These are phyloP conservation scores for Clonostachys rosea DNA, from an alignment of 2,329 filamentous ascomycete species.

Conservation along the genomic window DNA sequence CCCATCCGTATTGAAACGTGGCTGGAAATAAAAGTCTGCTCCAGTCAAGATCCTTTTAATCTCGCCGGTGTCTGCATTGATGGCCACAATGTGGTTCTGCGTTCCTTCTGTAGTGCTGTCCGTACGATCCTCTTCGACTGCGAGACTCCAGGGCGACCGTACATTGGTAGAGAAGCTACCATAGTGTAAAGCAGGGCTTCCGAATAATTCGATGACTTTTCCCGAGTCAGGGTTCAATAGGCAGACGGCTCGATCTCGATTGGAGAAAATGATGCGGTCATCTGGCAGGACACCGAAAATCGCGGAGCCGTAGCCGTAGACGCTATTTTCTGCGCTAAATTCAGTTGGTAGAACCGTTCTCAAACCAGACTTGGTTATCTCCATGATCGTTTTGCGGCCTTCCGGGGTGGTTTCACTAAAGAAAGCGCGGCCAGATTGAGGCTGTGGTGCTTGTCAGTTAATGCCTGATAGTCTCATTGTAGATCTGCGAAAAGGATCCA, in stretches of 20 bases:
- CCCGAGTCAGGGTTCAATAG: slow-evolving; percentile 30
- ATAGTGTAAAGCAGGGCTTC: slow-evolving; percentile 29
- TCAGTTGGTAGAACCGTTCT: slow-evolving; percentile 35
- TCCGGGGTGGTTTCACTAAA: slow-evolving; percentile 29
- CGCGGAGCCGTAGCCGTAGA: slow-evolving; percentile 50
- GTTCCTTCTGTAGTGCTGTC: slow-evolving; percentile 21
- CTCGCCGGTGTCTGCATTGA: slow-evolving; percentile 32
- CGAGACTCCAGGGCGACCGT: slow-evolving; percentile 34
- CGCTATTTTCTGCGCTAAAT: slow-evolving; percentile 35
- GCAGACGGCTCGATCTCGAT: slow-evolving; percentile 34
- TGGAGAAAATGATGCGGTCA: slow-evolving; percentile 39
- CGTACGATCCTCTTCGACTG: slow-evolving; percentile 46
- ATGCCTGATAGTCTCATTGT: too few species aligned
- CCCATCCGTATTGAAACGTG: slow-evolving; percentile 41
- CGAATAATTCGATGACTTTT: slow-evolving; percentile 22
- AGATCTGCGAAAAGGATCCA: too few species aligned
- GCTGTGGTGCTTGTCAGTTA: slow-evolving; percentile 6
- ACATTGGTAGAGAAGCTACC: slow-evolving; percentile 40
- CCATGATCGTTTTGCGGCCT: slow-evolving; percentile 39
- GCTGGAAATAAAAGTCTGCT: slow-evolving; percentile 48
- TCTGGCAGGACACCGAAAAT: slow-evolving; percentile 31
- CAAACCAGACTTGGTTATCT: slow-evolving; percentile 20
- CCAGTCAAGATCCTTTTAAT: slow-evolving; percentile 31
- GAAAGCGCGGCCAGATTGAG: slow-evolving; percentile 23
- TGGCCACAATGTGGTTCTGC: slow-evolving; percentile 30